Conservation (phyloP, 805 yeast genomes). For the Schizosaccharomyces osmophilus region DNA sequence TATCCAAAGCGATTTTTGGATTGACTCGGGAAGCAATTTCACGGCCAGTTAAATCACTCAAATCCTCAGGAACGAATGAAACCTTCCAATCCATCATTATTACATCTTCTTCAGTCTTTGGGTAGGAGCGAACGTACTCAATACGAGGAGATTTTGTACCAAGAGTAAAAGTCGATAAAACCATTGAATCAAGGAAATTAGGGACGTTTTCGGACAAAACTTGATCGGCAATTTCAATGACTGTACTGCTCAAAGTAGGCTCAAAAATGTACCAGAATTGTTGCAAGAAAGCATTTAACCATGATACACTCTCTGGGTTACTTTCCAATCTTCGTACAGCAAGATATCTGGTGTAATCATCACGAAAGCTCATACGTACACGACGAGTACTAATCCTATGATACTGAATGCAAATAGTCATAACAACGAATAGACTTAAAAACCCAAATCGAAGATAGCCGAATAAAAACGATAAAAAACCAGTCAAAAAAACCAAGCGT, state of each 20-base stretch:
- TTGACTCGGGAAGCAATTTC: conserved; percentile 68
- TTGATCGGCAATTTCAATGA: conserved; percentile 66
- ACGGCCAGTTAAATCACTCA: conserved; percentile 60
- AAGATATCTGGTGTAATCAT: conserved; percentile 64
- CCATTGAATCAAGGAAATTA: conserved; percentile 48
- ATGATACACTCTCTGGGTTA: conserved; percentile 83
- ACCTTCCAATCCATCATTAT: conserved; percentile 96
- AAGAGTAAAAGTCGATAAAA: conserved; percentile 70
- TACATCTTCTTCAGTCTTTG: conserved; percentile 72
- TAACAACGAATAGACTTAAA: conserved; percentile 57
- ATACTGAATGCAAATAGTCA: conserved; percentile 34
- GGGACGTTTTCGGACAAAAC: conserved; percentile 58
- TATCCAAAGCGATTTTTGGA: conserved; percentile 54
- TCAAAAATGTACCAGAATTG: conserved; percentile 83
- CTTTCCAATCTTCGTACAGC: conserved; percentile 58
- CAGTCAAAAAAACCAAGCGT: conserved; percentile 44
- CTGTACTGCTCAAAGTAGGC: conserved; percentile 68
- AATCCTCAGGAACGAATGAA: conserved; percentile 77
- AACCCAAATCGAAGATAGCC: conserved; percentile 58
- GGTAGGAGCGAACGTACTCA: conserved; percentile 70
- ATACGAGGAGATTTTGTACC: conserved; percentile 93
- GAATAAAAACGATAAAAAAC: conserved; percentile 46
- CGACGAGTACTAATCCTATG: conserved; percentile 69
- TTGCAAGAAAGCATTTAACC: conserved; percentile 74
- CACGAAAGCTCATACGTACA: conserved; percentile 50